A percentile compares a stretch with the other conserved stretches of the same genome.
Evolutionary conservation across 805 yeast genomes (phyloP).

Genomic region (Maudiozyma bulderi): DNA sequence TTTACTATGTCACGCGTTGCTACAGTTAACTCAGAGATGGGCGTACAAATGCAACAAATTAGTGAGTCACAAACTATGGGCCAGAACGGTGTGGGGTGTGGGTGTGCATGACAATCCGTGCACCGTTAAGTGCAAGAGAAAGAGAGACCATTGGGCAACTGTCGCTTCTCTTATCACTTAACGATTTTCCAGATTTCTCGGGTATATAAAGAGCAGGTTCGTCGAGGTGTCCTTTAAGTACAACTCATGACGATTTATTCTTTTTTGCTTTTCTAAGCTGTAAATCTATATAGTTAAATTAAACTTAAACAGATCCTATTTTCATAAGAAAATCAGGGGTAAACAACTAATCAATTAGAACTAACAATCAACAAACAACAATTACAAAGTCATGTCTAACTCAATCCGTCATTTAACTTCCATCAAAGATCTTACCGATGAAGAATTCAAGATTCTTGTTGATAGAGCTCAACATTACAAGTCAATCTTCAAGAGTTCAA

Average conservation of each 20-base stretch:
- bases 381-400: background rate
- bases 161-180: constrained; percentile 14
- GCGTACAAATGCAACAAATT: too few species aligned
- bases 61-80: too few species aligned
- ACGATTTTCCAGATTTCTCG: background rate
- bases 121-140: constrained; percentile 5
- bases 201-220: constrained; percentile 4
- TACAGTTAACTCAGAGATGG: too few species aligned
- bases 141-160: background rate
- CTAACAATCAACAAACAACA: background rate
- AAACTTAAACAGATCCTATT: too few species aligned
- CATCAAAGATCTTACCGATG: constrained; percentile 64
- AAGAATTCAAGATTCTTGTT: constrained; percentile 65
- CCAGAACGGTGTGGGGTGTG: too few species aligned
- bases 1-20: too few species aligned
- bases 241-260: constrained; percentile 21
- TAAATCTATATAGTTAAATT: background rate
- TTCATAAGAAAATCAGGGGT: background rate
- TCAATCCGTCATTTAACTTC: constrained; percentile 62
- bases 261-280: background rate
- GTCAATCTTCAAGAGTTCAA: constrained; percentile 46
- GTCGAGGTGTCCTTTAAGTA: constrained; percentile 20
- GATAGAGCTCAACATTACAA: constrained; percentile 71
- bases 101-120: background rate
- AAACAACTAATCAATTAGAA: too few species aligned